Conservation (phyloP, 2,329 filamentous ascomycete genomes). For the Pestalotiopsis sp. region DNA sequence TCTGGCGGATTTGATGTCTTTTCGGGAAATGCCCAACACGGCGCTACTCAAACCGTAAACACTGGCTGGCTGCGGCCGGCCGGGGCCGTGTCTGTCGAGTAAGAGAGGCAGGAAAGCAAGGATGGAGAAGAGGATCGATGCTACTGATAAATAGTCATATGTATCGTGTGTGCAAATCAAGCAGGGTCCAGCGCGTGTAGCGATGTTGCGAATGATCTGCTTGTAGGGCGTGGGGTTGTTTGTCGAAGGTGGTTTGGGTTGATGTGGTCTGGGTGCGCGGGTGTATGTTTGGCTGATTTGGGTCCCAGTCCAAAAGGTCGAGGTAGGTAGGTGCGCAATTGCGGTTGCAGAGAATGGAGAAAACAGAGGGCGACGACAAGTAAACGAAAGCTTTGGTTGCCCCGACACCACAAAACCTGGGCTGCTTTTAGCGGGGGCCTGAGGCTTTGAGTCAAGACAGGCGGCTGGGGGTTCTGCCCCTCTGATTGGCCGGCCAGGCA, state of each 20-base stretch:
- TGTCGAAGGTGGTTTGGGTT: background rate
- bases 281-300: background rate
- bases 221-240: slow-evolving; percentile 3
- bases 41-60: slow-evolving; percentile 14
- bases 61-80: slow-evolving; percentile 8
- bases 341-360: slow-evolving; percentile 13
- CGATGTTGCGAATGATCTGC: background rate
- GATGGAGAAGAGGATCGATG: background rate
- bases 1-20: background rate
- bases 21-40: background rate
- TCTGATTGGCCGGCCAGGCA: background rate
- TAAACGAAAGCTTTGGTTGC: slow-evolving; percentile 15
- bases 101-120: slow-evolving; percentile 6
- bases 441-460: background rate
- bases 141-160: background rate
- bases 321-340: background rate
- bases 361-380: slow-evolving; percentile 12
- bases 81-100: slow-evolving; percentile 3
- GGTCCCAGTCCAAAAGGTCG: background rate
- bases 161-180: background rate
- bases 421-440: background rate
- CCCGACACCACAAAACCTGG: slow-evolving; percentile 13
- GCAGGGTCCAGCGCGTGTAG: background rate
- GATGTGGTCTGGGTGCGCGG: background rate
- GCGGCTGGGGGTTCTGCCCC: background rate